Evolutionary conservation across 106 monocot genomes (phyloP), one percentile per base, ranked within the genome.

Genomic region (Apostasia shenzhenica): DNA sequence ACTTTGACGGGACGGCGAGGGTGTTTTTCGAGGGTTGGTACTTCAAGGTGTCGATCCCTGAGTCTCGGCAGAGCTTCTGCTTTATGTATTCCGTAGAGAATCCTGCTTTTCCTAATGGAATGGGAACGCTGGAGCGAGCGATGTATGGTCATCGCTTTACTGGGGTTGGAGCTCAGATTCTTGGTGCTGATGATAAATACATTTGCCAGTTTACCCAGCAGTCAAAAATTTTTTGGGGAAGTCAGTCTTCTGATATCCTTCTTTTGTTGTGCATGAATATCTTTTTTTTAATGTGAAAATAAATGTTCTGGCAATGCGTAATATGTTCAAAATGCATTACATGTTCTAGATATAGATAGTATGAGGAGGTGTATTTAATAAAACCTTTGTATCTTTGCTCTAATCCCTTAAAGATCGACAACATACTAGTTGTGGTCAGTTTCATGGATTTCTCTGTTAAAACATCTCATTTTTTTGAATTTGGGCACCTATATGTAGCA

Each of bases 11-110:
- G 59, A 92, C 79, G 2, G 54, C 78, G 6, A 68, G 95, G 13
- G 14, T 69, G 5, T 97, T 97, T 61, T 97, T 97, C 55, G 92
- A 97, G 56, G 97, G 97, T 9, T 92, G 97, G 97, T 97, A 92
- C 72, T 92, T 97, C 74, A 97, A 88, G 81, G 89, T 97, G 12
- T 85, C 97, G 0, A 90, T 97, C 46, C 92, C 92, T 1, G 55
- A 97, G 66, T 66, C 73, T 45, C 64, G 75, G 53, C 92, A 97
- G 67, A 97, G 82, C 79, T 97, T 97, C 75, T 97, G 97, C 66
- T 97, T 97, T 67, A 97, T 92, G 97, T 97, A 97, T 51, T 92
- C 97, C 0, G 81, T 90, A 67, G 92, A 97, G 73, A 97, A 87
- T 71, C 97, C 97, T 46, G 73, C 84, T 3, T 97, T 97, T 56